Conservation (phyloP, 768 basidiomycete genomes). For the Pluteus cervinus region DNA sequence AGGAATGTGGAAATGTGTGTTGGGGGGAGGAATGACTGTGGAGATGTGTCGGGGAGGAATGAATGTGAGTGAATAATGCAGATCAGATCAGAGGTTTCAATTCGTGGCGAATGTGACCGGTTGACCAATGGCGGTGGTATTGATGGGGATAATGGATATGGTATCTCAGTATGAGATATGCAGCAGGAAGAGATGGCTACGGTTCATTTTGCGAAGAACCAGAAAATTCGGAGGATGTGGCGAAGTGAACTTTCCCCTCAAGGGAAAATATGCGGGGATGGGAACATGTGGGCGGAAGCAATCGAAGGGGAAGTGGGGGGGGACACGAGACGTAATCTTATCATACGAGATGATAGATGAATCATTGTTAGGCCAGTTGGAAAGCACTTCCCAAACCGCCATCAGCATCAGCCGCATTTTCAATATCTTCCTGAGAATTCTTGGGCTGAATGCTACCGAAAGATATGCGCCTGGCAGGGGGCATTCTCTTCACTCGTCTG, state of each 20-base stretch:
- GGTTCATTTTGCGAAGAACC: too few species aligned
- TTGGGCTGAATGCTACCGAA: conserved; percentile 47
- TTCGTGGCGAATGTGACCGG: too few species aligned
- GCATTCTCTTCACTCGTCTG: conserved; percentile 42
- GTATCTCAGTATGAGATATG: conserved; percentile 4
- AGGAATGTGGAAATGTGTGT: conserved; percentile 1
- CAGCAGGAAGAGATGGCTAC: conserved; percentile 6
- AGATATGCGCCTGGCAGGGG: conserved; percentile 54
- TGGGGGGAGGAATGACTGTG: conserved; percentile 3
- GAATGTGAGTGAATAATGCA: conserved; percentile 9
- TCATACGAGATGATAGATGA: too few species aligned
- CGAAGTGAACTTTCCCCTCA: conserved; percentile 1
- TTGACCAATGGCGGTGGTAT: not conserved
- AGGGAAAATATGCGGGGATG: conserved; percentile 1
- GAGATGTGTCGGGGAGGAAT: not conserved
- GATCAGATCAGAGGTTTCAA: too few species aligned
- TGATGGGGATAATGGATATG: not conserved
- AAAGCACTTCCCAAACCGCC: conserved; percentile 66
- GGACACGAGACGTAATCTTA: too few species aligned
- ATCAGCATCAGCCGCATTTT: conserved; percentile 29
- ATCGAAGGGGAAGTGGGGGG: not conserved
- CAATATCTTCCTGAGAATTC: too few species aligned
- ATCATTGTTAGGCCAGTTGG: conserved; percentile 52
- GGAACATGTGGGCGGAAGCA: not conserved
- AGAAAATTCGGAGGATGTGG: conserved; percentile 4